These are phyloP conservation scores for Scalesia atractyloides DNA, from an alignment of 129 eudicot genomes.

Conservation along the genomic window DNA sequence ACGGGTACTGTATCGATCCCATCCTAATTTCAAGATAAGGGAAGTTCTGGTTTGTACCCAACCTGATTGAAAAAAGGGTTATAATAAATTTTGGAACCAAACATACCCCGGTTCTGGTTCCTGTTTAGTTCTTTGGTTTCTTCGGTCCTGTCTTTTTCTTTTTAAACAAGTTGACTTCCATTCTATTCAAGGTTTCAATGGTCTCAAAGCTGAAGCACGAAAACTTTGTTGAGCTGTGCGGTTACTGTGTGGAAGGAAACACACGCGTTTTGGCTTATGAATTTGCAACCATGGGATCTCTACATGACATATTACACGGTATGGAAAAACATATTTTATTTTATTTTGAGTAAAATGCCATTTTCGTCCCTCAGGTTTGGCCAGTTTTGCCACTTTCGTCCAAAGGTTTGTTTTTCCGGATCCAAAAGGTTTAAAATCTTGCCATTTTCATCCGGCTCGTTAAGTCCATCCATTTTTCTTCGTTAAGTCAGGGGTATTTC, in stretches of 20 bases:
- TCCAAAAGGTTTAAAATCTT: too few species aligned
- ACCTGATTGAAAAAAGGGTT: neutral
- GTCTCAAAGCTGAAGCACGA: constrained; percentile 77
- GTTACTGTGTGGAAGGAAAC: constrained; percentile 76
- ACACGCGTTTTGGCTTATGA: constrained; percentile 75
- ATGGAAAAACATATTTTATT: neutral
- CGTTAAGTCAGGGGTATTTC: too few species aligned
- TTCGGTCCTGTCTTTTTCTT: neutral
- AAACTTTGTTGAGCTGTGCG: constrained; percentile 67
- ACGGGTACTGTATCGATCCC: too few species aligned
- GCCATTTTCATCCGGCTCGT: too few species aligned
- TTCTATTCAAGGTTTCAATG: constrained; percentile 55
- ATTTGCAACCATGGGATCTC: constrained; percentile 86
- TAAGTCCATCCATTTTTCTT: too few species aligned
- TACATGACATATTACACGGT: constrained; percentile 86
- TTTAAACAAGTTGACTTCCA: neutral
- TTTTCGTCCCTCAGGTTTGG: too few species aligned
- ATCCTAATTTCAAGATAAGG: too few species aligned
- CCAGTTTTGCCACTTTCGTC: too few species aligned
- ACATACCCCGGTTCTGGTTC: neutral
- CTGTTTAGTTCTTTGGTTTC: neutral
- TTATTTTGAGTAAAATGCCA: too few species aligned
- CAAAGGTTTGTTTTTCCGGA: too few species aligned
- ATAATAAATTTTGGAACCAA: neutral
- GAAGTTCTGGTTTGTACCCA: too few species aligned